phyloP scores from a whole-genome alignment of 306 rosid genomes.

The Trifolium repens region DNA sequence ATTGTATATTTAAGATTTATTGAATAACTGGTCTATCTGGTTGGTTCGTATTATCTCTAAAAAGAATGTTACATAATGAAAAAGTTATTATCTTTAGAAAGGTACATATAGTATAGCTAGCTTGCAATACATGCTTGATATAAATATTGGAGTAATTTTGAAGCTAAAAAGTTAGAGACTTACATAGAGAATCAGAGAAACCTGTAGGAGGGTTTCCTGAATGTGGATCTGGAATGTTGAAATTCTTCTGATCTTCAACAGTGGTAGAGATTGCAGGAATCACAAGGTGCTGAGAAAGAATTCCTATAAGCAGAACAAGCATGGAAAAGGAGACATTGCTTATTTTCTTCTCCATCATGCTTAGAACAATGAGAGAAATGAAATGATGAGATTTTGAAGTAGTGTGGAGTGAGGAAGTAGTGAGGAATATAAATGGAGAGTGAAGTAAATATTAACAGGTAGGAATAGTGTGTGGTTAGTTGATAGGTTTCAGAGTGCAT shows the following conservation, averaged over 20 bases:
- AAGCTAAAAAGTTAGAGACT: slow-evolving; percentile 12
- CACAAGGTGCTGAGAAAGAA: slow-evolving; percentile 66
- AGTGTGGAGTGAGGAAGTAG: slow-evolving; percentile 36
- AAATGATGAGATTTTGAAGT: slow-evolving; percentile 39
- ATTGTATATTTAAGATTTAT: too few relatives aligned
- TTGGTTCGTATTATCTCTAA: too few relatives aligned
- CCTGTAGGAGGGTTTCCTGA: slow-evolving; percentile 65
- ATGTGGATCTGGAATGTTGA: slow-evolving; percentile 64
- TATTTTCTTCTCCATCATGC: slow-evolving; percentile 48
- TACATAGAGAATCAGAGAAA: slow-evolving; percentile 48
- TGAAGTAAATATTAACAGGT: slow-evolving; percentile 80
- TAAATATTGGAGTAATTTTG: not conserved
- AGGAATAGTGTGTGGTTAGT: slow-evolving; percentile 71
- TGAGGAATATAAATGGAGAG: slow-evolving; percentile 50
- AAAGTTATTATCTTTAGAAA: not conserved
- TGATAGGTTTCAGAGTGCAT: slow-evolving; percentile 73
- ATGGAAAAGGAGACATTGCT: slow-evolving; percentile 51
- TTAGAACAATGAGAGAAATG: slow-evolving; percentile 2
- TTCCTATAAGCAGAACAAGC: slow-evolving; percentile 51
- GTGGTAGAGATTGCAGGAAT: slow-evolving; percentile 57
- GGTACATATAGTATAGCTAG: not conserved
- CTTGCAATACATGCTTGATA: not conserved
- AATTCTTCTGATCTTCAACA: slow-evolving; percentile 74
- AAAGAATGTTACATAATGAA: not conserved
- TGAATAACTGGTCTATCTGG: too few relatives aligned